A percentile compares a stretch with the other conserved stretches of the same genome.
Conservation (phyloP, 805 yeast species). For the Lipomyces spencermartinsiae region DNA sequence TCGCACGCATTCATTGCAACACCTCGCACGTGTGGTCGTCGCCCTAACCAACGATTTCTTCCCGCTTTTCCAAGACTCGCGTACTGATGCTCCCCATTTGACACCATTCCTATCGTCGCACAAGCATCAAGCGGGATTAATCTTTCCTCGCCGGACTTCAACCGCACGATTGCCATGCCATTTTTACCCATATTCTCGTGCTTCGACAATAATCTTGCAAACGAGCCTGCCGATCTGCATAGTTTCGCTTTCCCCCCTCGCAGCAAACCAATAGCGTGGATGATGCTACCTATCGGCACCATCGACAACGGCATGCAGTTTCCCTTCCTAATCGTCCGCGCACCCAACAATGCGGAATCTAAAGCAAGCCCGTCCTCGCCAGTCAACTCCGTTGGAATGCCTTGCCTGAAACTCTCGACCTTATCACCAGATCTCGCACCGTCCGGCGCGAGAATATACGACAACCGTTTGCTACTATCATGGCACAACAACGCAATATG, state of each 20-base stretch:
- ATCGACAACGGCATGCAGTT: slow-evolving; percentile 90
- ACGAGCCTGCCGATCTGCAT: slow-evolving; percentile 94
- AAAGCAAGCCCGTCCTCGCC: slow-evolving; percentile 76
- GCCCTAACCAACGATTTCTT: slow-evolving; percentile 87
- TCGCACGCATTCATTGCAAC: slow-evolving; percentile 97
- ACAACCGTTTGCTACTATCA: slow-evolving; percentile 61
- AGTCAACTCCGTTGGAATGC: slow-evolving; percentile 77
- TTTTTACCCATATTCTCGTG: slow-evolving; percentile 57
- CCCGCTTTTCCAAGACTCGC: slow-evolving; percentile 96
- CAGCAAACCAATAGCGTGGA: slow-evolving; percentile 84
- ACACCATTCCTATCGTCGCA: slow-evolving; percentile 92
- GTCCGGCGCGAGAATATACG: slow-evolving; percentile 88
- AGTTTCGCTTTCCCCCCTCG: slow-evolving; percentile 81
- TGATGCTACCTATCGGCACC: slow-evolving; percentile 93
- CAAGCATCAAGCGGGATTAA: slow-evolving; percentile 84
- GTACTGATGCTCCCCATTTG: slow-evolving; percentile 91
- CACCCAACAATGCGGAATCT: slow-evolving; percentile 88
- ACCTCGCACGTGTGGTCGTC: slow-evolving; percentile 96
- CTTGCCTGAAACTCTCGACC: slow-evolving; percentile 88
- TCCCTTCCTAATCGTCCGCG: slow-evolving; percentile 88
- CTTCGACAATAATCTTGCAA: slow-evolving; percentile 85
- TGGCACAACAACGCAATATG: slow-evolving; percentile 88
- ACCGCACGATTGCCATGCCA: slow-evolving; percentile 74
- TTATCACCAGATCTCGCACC: slow-evolving; percentile 92
- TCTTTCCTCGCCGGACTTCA: slow-evolving; percentile 93